phyloP scores from a whole-genome alignment of 352 stramenopile genomes.

The Phytophthora tubulina region DNA sequence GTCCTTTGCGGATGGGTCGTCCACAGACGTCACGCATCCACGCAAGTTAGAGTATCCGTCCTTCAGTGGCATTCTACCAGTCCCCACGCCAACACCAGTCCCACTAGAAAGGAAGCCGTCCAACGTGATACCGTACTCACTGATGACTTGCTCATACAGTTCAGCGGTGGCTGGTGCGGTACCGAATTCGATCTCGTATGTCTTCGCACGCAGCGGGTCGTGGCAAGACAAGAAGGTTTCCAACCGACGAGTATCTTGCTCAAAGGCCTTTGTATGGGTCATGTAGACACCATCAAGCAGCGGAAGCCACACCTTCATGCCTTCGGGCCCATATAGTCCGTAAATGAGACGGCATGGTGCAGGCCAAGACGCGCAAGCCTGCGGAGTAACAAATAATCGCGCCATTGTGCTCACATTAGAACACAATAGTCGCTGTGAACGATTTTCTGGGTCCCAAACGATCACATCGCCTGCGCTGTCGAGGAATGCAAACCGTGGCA shows the following conservation, averaged over 20 bases:
- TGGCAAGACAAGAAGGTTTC: slow-evolving; percentile 82
- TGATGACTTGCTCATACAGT: slow-evolving; percentile 76
- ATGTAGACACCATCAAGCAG: slow-evolving; percentile 84
- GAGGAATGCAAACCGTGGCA: slow-evolving; percentile 74
- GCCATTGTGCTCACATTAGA: slow-evolving; percentile 75
- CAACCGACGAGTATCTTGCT: slow-evolving; percentile 53
- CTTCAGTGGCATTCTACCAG: slow-evolving; percentile 34
- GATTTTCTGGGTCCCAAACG: slow-evolving; percentile 83
- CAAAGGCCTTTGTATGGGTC: slow-evolving; percentile 64
- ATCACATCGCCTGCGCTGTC: slow-evolving; percentile 65
- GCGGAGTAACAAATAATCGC: slow-evolving; percentile 53
- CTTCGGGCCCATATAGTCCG: slow-evolving; percentile 76
- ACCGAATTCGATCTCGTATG: slow-evolving; percentile 85
- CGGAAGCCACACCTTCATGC: slow-evolving; percentile 82
- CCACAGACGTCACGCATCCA: slow-evolving; percentile 67
- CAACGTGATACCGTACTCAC: slow-evolving; percentile 75
- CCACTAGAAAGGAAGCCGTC: slow-evolving; percentile 51
- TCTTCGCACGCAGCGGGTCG: slow-evolving; percentile 84
- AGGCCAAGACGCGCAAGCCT: slow-evolving; percentile 62
- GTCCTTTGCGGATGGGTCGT: slow-evolving; percentile 67
- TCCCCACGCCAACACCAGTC: slow-evolving; percentile 26
- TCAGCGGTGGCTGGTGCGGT: slow-evolving; percentile 67
- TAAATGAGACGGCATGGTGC: slow-evolving; percentile 71
- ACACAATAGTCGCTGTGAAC: slow-evolving; percentile 70
- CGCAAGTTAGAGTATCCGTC: slow-evolving; percentile 57